Base-by-base conservation (phyloP, 495 filamentous ascomycete genomes). In the Clohesyomyces aquaticus region DNA sequence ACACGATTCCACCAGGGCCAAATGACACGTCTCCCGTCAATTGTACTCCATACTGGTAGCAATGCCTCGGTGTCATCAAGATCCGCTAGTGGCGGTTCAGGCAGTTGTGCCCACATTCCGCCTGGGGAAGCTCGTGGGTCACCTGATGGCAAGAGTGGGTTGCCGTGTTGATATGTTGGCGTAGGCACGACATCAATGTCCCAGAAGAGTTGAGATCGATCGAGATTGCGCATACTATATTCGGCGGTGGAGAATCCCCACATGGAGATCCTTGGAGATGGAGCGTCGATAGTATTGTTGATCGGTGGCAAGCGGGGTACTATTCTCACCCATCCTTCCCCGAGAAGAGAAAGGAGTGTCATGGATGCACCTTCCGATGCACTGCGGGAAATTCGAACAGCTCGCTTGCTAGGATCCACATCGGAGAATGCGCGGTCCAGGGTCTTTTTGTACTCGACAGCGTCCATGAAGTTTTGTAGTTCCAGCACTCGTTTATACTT, bases 31-130 rank as follows among this genome's bases (percentile, higher is more conserved):
- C 81, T 73, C 0, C 83, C 85, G 52, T 90, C 84, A 48, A 96
- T 88, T 73, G 91, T 90, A 61, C 83, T 84, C 92, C 92, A 96
- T 25, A 92, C 74, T 0, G 92, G 92, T 19, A 90, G 77, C 67
- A 71, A 84, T 69, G 65, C 76, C 71, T 42, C 63, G 57, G 32
- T 74, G 67, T 28, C 75, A 71, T 28, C 51, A 11, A 25, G 70
- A 52, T 62, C 50, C 9, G 66, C 61, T 4, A 67, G 56, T n/a
- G 43, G 50, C 14, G 63, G 56, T 10, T 55, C 54, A 9, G 28
- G 32, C 22, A 69, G 41, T 14, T 12, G 22, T 43, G 59, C 51
- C 59, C 65, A 62, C 2, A 38, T 16, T 43, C 41, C n/a, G 61
- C 56, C 23, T 22, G 26, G 25, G 19, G 75, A 79, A 32, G 66